phyloP scores from a whole-genome alignment of 78 protist species.

The Tieghemostelium lacteum region DNA sequence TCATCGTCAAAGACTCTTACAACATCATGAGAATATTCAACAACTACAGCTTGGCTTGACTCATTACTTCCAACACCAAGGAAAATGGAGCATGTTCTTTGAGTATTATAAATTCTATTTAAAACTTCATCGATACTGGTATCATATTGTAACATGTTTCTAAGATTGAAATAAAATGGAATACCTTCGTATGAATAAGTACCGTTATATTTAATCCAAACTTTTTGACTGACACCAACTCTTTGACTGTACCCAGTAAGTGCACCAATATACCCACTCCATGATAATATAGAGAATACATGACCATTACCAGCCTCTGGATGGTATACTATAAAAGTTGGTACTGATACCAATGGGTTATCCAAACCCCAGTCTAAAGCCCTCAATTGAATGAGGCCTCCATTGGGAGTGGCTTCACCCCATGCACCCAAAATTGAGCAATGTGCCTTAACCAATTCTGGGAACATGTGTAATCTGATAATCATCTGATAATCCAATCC shows the following conservation, averaged over 20 bases:
- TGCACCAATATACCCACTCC: constrained; percentile 81
- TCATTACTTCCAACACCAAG: constrained; percentile 77
- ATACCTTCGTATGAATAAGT: constrained; percentile 40
- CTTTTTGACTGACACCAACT: constrained; percentile 76
- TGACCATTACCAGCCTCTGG: constrained; percentile 57
- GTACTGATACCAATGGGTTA: constrained; percentile 46
- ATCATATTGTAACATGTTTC: constrained; percentile 68
- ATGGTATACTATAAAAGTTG: constrained; percentile 73
- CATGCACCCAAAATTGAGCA: constrained; percentile 84
- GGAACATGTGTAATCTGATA: constrained; percentile 77
- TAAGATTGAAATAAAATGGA: constrained; percentile 70
- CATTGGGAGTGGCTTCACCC: constrained; percentile 41
- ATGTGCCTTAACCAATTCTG: constrained; percentile 77
- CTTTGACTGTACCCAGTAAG: constrained; percentile 61
- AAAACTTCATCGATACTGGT: constrained; percentile 41
- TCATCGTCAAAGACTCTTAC: constrained; percentile 25
- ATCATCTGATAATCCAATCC: constrained; percentile 48
- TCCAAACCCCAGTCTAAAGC: constrained; percentile 85
- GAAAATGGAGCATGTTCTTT: constrained; percentile 75
- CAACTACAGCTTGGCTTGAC: constrained; percentile 29
- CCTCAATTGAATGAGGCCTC: constrained; percentile 68
- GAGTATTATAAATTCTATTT: constrained; percentile 37
- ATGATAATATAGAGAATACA: constrained; percentile 13
- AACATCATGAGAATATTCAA: constrained; percentile 22
- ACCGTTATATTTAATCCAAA: constrained; percentile 75